These are phyloP conservation scores for Phytophthora sansomeana DNA, from an alignment of 352 stramenopile genomes.

Conservation along the genomic window DNA sequence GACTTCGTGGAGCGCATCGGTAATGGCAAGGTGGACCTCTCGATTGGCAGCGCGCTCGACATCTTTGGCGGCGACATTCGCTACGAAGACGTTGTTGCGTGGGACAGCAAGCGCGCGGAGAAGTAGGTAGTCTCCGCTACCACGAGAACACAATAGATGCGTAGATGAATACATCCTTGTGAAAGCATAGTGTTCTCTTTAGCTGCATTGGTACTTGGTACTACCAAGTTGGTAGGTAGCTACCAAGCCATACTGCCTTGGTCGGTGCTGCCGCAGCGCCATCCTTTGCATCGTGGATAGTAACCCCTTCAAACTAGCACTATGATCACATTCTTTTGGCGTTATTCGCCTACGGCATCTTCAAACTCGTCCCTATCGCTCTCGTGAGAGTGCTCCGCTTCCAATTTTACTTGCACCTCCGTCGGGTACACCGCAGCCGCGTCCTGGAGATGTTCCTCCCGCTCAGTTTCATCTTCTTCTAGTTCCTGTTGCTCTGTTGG, in stretches of 20 bases:
- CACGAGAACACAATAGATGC: neutral
- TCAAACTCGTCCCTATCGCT: slow-evolving; percentile 40
- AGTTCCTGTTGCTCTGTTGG: slow-evolving; percentile 12
- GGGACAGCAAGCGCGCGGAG: slow-evolving; percentile 65
- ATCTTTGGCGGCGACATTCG: slow-evolving; percentile 96
- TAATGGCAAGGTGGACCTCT: slow-evolving; percentile 96
- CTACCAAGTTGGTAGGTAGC: too few relatives aligned
- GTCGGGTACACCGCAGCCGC: neutral
- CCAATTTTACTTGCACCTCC: slow-evolving; percentile 1
- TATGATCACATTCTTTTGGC: neutral
- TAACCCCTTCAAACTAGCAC: too few relatives aligned
- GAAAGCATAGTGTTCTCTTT: slow-evolving; percentile 2
- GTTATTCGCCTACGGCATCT: slow-evolving; percentile 41
- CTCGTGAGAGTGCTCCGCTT: slow-evolving; percentile 4
- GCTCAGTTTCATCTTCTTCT: slow-evolving; percentile 7
- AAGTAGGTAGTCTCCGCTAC: slow-evolving; percentile 10
- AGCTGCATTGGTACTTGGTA: neutral
- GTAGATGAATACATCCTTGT: slow-evolving; percentile 4
- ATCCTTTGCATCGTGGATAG: too few relatives aligned
- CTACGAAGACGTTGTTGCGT: slow-evolving; percentile 95
- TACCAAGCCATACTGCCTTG: too few relatives aligned
- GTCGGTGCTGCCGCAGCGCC: too few relatives aligned
- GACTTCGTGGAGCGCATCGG: slow-evolving; percentile 94
- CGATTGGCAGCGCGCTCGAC: slow-evolving; percentile 97
- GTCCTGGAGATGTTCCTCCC: slow-evolving; percentile 8